These are phyloP conservation scores for Fabrea salina DNA, from an alignment of 169 alveolate genomes.

Conservation along the genomic window DNA sequence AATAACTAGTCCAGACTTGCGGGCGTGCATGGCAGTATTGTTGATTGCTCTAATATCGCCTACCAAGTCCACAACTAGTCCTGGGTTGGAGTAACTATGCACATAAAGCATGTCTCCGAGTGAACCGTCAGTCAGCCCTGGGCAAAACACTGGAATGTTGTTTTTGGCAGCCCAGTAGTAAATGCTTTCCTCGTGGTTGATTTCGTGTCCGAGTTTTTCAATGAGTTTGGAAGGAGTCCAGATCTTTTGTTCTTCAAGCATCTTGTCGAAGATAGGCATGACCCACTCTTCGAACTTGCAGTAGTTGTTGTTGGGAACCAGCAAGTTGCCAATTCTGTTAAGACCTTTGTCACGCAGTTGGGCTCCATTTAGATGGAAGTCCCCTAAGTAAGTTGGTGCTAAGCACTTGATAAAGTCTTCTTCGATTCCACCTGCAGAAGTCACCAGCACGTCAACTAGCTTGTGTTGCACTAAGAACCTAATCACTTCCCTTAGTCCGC, in stretches of 20 bases:
- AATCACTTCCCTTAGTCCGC: slow-evolving; percentile 95
- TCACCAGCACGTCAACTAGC: slow-evolving; percentile 92
- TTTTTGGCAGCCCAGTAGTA: slow-evolving; percentile 98
- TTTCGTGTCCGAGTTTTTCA: slow-evolving; percentile 88
- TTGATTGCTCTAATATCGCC: slow-evolving; percentile 93
- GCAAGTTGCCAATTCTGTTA: slow-evolving; percentile 97
- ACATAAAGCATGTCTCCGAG: slow-evolving; percentile 94
- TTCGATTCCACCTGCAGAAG: slow-evolving; percentile 99
- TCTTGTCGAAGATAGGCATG: slow-evolving; percentile 92
- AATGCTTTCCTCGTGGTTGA: slow-evolving; percentile 93
- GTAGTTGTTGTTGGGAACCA: slow-evolving; percentile 97
- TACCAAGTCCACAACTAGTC: slow-evolving; percentile 93
- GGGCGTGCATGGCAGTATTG: slow-evolving; percentile 90
- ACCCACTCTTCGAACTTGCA: slow-evolving; percentile 96
- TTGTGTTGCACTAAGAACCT: slow-evolving; percentile 91
- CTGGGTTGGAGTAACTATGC: slow-evolving; percentile 67
- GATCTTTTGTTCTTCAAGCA: slow-evolving; percentile 87
- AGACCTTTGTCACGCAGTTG: slow-evolving; percentile 93
- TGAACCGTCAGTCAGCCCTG: slow-evolving; percentile 99
- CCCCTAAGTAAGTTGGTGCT: slow-evolving; percentile 91
- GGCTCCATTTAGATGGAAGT: slow-evolving; percentile 88
- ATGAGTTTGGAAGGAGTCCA: slow-evolving; percentile 82
- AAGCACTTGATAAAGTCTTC: slow-evolving; percentile 98
- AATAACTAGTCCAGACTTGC: slow-evolving; percentile 94
- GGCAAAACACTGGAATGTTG: slow-evolving; percentile 98